These are phyloP conservation scores for Endothia cerciana DNA, from an alignment of 2,329 filamentous ascomycete species.

Conservation along the genomic window DNA sequence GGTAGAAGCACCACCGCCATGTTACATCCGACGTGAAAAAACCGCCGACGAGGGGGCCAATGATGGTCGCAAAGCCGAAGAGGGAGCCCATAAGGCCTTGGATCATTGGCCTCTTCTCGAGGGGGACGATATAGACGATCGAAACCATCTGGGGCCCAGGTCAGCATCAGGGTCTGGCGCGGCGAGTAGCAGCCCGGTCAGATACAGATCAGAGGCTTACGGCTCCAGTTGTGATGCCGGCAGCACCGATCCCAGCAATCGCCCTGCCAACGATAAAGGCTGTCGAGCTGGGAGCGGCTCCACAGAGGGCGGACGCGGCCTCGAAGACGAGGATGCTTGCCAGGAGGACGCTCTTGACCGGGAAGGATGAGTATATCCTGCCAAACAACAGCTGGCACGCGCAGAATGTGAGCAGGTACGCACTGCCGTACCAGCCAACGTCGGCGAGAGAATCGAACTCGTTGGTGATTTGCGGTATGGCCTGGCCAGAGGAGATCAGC, in stretches of 20 bases:
- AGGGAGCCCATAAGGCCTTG: constrained; percentile 17
- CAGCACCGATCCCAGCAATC: constrained; percentile 33
- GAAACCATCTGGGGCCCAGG: constrained; percentile 6
- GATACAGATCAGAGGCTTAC: constrained; percentile 10
- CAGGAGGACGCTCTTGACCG: constrained; percentile 30
- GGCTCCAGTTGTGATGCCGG: constrained; percentile 36
- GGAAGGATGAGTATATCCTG: constrained; percentile 33
- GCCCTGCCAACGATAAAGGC: constrained; percentile 36
- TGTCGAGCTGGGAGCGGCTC: constrained; percentile 33
- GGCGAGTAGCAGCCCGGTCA: too few species aligned
- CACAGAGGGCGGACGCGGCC: constrained; percentile 35
- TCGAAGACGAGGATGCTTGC: constrained; percentile 24
- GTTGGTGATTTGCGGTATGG: constrained; percentile 33
- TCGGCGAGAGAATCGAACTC: constrained; percentile 36
- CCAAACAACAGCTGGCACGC: constrained; percentile 34
- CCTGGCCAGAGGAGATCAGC: constrained; percentile 6
- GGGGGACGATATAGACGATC: constrained; percentile 2
- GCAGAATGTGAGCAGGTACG: constrained; percentile 32
- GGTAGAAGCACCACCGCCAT: constrained; percentile 36
- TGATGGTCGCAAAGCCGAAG: constrained; percentile 4
- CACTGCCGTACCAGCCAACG: constrained; percentile 34
- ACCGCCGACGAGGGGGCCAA: constrained; percentile 34
- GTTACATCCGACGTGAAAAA: constrained; percentile 33
- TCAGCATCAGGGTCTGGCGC: not conserved
- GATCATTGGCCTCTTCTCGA: constrained; percentile 5